A percentile compares a stretch with the other conserved stretches of the same genome.
Evolutionary conservation across 129 eudicot genomes (phyloP).

Genomic region (Flaveria ramosissima): DNA sequence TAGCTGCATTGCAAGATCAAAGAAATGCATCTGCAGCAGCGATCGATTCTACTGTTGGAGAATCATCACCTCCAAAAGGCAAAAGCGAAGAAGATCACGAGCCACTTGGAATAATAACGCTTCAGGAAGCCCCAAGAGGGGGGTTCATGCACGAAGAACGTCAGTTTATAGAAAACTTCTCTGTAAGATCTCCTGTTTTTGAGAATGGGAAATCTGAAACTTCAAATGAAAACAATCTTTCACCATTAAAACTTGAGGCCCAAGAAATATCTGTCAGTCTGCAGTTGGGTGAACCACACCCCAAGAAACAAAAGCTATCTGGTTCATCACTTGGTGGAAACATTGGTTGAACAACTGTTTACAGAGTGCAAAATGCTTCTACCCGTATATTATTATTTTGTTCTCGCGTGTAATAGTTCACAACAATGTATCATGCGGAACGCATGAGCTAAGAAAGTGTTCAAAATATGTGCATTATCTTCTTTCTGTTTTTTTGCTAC

Average conservation of each 20-base stretch:
- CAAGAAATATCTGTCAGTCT: constrained; percentile 51
- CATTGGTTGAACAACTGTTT: constrained; percentile 10
- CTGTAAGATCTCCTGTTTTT: constrained; percentile 31
- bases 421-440: constrained; percentile 8
- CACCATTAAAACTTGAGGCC: constrained; percentile 35
- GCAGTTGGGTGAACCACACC: constrained; percentile 63
- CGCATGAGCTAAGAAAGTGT: constrained; percentile 14
- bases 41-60: constrained; percentile 51
- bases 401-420: constrained; percentile 10
- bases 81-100: constrained; percentile 44
- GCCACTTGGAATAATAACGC: constrained; percentile 44
- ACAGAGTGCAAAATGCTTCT: not conserved
- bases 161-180: constrained; percentile 62
- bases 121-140: constrained; percentile 32
- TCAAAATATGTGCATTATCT: constrained; percentile 13
- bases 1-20: constrained; percentile 68
- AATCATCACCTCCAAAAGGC: constrained; percentile 51
- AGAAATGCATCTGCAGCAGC: constrained; percentile 49
- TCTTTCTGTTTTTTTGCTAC: constrained; percentile 2
- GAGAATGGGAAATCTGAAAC: constrained; percentile 20
- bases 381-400: constrained; percentile 21
- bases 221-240: constrained; percentile 26
- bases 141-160: constrained; percentile 37
- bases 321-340: constrained; percentile 25
- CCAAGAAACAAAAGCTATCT: constrained; percentile 57